phyloP scores from a whole-genome alignment of 352 stramenopile genomes.

The Globisporangium nodosum region DNA sequence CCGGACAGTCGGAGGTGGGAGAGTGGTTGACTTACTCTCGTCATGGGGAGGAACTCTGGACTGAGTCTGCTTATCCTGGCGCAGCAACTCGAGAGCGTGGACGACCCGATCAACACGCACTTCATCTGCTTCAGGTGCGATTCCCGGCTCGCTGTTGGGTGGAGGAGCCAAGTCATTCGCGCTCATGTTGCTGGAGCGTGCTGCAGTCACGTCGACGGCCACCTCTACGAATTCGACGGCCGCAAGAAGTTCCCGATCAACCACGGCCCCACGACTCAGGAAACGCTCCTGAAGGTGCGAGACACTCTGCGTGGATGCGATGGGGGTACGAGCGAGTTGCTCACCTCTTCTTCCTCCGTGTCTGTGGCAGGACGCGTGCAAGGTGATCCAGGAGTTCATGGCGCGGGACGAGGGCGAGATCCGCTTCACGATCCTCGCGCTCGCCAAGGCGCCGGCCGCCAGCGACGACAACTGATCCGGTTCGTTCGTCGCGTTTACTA shows the following conservation, averaged over 20 bases:
- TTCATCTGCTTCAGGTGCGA: conserved; percentile 92
- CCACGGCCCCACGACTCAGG: conserved; percentile 84
- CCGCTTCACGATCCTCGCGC: conserved; percentile 92
- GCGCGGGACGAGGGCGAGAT: conserved; percentile 91
- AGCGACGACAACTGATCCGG: conserved; percentile 11
- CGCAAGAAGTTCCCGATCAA: conserved; percentile 93
- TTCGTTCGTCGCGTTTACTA: neutral
- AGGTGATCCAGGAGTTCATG: conserved; percentile 94
- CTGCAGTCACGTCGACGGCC: conserved; percentile 78
- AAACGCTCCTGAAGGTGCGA: conserved; percentile 78
- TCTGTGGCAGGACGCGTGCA: conserved; percentile 68
- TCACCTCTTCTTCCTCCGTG: neutral
- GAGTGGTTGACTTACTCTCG: neutral
- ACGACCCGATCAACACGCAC: conserved; percentile 95
- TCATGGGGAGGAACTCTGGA: neutral
- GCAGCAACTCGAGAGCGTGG: conserved; percentile 82
- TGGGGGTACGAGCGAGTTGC: too few species aligned
- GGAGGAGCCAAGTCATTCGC: neutral
- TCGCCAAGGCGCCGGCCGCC: conserved; percentile 64
- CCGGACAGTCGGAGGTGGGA: conserved; percentile 82
- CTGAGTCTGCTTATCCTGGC: neutral
- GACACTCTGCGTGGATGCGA: neutral
- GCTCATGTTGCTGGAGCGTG: neutral
- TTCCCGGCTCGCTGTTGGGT: too few species aligned
- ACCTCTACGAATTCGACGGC: conserved; percentile 95